A percentile compares a stretch with the other conserved stretches of the same genome.
phyloP scores from a whole-genome alignment of 1,284 basidiomycete species.

The Gomphus bonarii region DNA sequence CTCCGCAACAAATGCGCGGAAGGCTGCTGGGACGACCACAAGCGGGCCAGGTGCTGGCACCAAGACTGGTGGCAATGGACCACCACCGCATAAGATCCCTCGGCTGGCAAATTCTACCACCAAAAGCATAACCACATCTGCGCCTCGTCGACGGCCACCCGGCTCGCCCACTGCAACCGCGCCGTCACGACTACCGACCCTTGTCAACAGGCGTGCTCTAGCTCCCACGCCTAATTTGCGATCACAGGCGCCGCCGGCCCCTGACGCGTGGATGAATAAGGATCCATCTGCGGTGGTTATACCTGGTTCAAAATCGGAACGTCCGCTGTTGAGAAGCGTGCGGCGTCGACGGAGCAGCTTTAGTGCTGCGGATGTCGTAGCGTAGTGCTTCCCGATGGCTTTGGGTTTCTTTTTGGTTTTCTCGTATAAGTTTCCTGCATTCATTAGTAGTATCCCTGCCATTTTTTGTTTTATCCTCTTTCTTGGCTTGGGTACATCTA shows the following conservation, averaged over 20 bases:
- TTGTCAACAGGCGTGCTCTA: constrained; percentile 36
- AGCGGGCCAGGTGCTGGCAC: constrained; percentile 19
- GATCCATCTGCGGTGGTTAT: constrained; percentile 58
- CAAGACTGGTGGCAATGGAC: constrained; percentile 7
- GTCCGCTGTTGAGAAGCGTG: constrained; percentile 59
- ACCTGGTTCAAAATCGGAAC: constrained; percentile 53
- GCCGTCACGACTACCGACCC: constrained; percentile 65
- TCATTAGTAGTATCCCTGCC: constrained; percentile 5
- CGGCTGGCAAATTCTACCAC: constrained; percentile 48
- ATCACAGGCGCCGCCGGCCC: constrained; percentile 26
- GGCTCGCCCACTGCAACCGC: constrained; percentile 17
- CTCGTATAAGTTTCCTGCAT: constrained; percentile 12
- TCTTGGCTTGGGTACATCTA: constrained; percentile 7
- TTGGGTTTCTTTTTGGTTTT: neutral
- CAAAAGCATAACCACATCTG: constrained; percentile 19
- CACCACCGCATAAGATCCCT: constrained; percentile 40
- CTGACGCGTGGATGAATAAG: constrained; percentile 64
- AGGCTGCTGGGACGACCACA: constrained; percentile 26
- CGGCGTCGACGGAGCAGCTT: constrained; percentile 72
- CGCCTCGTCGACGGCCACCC: constrained; percentile 11
- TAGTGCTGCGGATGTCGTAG: constrained; percentile 70
- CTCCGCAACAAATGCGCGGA: constrained; percentile 49
- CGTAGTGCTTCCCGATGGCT: constrained; percentile 27
- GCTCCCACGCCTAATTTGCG: constrained; percentile 38
- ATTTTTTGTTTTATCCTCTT: constrained; percentile 4